Base-by-base conservation (phyloP, 192 early-diverging fungal species). In the Coemansia guatemalensis region DNA sequence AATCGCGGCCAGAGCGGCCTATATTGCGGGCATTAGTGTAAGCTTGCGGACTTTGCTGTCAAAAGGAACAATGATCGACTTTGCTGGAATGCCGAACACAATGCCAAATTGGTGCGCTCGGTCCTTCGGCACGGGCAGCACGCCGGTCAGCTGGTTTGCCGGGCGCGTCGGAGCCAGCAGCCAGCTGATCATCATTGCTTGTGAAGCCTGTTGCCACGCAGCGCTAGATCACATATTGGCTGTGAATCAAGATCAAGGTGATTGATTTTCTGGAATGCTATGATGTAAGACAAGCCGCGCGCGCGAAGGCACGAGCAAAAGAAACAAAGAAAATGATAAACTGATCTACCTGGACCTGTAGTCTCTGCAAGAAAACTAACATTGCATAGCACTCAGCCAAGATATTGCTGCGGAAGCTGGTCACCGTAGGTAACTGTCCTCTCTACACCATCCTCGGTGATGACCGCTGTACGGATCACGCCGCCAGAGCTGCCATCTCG, bases 401-500 rank as follows among this genome's bases (percentile, higher is more conserved):
- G 29, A 30, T 74, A 80, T 56, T 80, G 77, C 53, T 49, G 18
- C 21, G 89, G 89, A 48, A 94, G 77, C 69, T 91, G 33, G 68
- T 93, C 67, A 20, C 96, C 96, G 53, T 92, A 92, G 48, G 92
- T 83, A 81, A 98, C 92, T 53, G 90, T 74, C 44, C 92, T 81
- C 64, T 98, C 89, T 11, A 99, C 96, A 23, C 92, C 91, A 29
- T 89, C 82, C 74, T 95, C 81, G 39, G 90, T 95, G 58, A 99
- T 97, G 52, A 97, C 84, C 1, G 96, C 96, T 64, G 97, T 70
- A 53, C 97, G 90, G 69, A 98, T 93, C 51, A 91, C 89, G 63
- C 97, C 97, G 50, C 97, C 97, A 30, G 94, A 96, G 14, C 94
- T 96, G 17, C 95, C 95, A 82, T 99, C 97, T 63, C 97, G 85